A percentile compares a stretch with the other conserved stretches of the same genome.
Evolutionary conservation across 148 eudicot species (phyloP).

Genomic region (Cornus controversa): DNA sequence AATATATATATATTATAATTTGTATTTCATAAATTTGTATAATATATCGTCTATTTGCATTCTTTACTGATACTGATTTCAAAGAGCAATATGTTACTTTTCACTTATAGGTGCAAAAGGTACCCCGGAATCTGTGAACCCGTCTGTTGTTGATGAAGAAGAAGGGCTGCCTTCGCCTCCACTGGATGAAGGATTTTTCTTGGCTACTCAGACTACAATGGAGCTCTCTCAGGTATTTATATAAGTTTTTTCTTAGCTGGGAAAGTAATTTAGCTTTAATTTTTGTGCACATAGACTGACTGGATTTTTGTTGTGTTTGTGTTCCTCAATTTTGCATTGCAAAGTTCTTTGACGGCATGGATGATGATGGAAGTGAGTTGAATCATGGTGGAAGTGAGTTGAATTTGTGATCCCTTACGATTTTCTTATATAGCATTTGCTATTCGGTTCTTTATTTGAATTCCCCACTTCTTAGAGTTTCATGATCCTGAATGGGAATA

Average conservation of each 20-base stretch:
- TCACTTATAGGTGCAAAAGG: no score
- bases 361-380: conserved; percentile 59
- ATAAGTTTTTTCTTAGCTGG: not conserved
- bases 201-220: no score
- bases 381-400: conserved; percentile 50
- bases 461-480: conserved; percentile 40
- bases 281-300: conserved; percentile 37
- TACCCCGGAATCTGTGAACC: no score
- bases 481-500: conserved; percentile 30
- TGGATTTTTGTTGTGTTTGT: conserved; percentile 20
- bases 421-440: conserved; percentile 25
- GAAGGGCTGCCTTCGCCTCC: no score
- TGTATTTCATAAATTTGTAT: no score
- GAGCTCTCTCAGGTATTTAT: conserved; percentile 26
- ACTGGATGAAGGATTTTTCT: no score
- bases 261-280: not conserved
- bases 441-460: conserved; percentile 45
- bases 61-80: no score
- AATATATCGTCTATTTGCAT: no score
- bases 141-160: no score
- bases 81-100: no score
- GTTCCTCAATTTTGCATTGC: conserved; percentile 17
- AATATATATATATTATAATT: not conserved
- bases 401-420: conserved; percentile 28
- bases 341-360: conserved; percentile 93